Percentiles rank a stretch among this genome's conserved stretches.
Conservation (phyloP, 805 yeast species). For the Debaryomyces maramus region DNA sequence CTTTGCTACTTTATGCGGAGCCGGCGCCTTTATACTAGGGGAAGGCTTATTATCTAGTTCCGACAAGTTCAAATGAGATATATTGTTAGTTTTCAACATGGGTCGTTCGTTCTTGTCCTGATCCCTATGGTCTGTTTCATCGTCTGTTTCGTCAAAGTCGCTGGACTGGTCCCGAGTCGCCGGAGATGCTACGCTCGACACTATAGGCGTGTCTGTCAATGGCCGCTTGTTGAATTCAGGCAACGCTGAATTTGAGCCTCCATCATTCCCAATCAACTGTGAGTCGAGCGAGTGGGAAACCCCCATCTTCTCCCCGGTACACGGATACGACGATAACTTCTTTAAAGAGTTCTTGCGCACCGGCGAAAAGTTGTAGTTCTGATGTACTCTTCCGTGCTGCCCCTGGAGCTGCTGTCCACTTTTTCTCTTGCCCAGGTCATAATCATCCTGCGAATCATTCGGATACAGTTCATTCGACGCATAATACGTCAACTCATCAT, state of each 20-base stretch:
- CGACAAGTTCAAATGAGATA: constrained; percentile 40
- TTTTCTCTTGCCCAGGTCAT: too few species aligned
- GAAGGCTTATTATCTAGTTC: constrained; percentile 23
- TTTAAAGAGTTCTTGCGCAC: constrained; percentile 10
- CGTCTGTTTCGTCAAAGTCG: constrained; percentile 27
- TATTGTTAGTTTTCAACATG: constrained; percentile 25
- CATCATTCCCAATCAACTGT: constrained; percentile 8
- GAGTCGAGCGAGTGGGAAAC: constrained; percentile 15
- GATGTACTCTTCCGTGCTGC: too few species aligned
- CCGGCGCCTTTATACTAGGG: background rate
- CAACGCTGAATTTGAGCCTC: constrained; percentile 18
- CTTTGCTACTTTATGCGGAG: background rate
- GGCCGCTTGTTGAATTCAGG: constrained; percentile 74
- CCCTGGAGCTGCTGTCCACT: background rate
- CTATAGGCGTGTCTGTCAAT: constrained; percentile 70
- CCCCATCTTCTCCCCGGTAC: constrained; percentile 12
- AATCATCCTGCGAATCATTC: background rate
- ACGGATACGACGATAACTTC: constrained; percentile 18
- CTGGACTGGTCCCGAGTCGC: constrained; percentile 28
- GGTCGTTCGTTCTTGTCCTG: constrained; percentile 8
- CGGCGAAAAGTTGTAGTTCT: background rate
- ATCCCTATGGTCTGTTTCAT: constrained; percentile 6
- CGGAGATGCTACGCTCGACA: constrained; percentile 59
- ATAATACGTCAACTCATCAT: constrained; percentile 6
- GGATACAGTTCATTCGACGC: background rate